These are phyloP conservation scores for Colletotrichum sp. DNA, from an alignment of 2,329 filamentous ascomycete genomes.

Conservation along the genomic window DNA sequence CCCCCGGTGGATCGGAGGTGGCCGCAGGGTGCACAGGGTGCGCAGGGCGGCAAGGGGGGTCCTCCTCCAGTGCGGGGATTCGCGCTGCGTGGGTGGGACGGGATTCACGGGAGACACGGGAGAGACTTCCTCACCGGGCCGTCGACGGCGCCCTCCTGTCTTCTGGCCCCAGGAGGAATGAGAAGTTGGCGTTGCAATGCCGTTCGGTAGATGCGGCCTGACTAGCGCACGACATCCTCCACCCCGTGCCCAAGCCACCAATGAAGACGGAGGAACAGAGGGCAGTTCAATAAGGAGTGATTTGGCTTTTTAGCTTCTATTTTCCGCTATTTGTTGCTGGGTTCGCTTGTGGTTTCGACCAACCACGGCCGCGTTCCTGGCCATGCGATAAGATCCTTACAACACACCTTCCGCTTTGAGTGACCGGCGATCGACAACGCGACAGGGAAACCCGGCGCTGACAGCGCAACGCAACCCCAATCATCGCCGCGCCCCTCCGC, in stretches of 20 bases:
- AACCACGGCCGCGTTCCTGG: slow-evolving; percentile 17
- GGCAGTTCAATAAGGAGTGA: not conserved
- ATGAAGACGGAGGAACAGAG: not conserved
- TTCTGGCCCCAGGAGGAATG: not conserved
- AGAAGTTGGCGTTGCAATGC: not conserved
- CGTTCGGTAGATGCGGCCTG: slow-evolving; percentile 15
- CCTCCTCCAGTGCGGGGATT: slow-evolving; percentile 1
- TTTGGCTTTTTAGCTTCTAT: not conserved
- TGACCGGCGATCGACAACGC: slow-evolving; percentile 1
- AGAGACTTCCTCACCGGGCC: slow-evolving; percentile 9
- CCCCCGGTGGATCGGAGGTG: slow-evolving; percentile 3
- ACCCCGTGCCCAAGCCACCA: not conserved
- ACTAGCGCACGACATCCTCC: slow-evolving; percentile 11
- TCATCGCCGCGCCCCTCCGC: not conserved
- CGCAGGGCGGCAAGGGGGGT: not conserved
- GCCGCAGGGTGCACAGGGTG: not conserved
- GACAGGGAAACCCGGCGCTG: not conserved
- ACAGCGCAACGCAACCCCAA: not conserved
- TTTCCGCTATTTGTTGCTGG: not conserved
- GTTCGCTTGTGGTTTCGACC: not conserved
- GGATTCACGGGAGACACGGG: not conserved
- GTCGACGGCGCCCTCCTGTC: not conserved
- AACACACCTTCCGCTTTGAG: slow-evolving; percentile 16
- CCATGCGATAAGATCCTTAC: slow-evolving; percentile 16
- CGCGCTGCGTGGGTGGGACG: not conserved